phyloP scores from a whole-genome alignment of 2,329 filamentous ascomycete species.

The Aspergillus fumigatiaffinis region DNA sequence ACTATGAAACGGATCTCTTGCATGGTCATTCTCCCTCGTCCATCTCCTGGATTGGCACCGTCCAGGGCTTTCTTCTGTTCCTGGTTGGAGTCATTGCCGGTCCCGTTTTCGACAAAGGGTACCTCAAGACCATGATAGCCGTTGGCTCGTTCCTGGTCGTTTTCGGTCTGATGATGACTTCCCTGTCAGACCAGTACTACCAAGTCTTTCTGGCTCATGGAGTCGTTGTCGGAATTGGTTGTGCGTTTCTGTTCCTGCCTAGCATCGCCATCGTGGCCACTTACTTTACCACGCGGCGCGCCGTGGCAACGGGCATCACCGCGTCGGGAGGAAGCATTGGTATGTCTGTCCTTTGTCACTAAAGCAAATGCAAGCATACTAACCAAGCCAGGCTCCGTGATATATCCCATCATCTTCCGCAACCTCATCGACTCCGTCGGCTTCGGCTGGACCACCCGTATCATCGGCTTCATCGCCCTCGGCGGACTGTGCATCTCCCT shows the following conservation, averaged over 20 bases:
- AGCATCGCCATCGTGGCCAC: neutral
- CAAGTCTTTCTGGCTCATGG: neutral
- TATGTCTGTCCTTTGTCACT: neutral
- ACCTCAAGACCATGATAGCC: neutral
- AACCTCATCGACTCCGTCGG: constrained; percentile 38
- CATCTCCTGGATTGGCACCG: neutral
- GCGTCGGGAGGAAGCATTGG: neutral
- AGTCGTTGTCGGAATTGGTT: neutral
- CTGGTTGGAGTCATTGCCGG: neutral
- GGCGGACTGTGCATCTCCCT: constrained; percentile 18
- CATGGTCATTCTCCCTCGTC: neutral
- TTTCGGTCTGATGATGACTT: neutral
- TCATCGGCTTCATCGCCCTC: constrained; percentile 56
- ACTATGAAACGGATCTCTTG: neutral
- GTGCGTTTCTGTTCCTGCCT: neutral
- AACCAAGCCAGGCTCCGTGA: neutral
- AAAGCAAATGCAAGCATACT: neutral
- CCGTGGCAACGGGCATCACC: neutral
- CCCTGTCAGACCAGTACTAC: neutral
- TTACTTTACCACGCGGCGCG: neutral
- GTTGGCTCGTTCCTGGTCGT: neutral
- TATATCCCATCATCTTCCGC: neutral
- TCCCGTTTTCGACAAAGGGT: neutral
- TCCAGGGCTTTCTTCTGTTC: neutral
- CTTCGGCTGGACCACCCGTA: constrained; percentile 59